These are phyloP conservation scores for Fusarium cicatricum DNA, from an alignment of 2,329 filamentous ascomycete genomes.

Conservation along the genomic window DNA sequence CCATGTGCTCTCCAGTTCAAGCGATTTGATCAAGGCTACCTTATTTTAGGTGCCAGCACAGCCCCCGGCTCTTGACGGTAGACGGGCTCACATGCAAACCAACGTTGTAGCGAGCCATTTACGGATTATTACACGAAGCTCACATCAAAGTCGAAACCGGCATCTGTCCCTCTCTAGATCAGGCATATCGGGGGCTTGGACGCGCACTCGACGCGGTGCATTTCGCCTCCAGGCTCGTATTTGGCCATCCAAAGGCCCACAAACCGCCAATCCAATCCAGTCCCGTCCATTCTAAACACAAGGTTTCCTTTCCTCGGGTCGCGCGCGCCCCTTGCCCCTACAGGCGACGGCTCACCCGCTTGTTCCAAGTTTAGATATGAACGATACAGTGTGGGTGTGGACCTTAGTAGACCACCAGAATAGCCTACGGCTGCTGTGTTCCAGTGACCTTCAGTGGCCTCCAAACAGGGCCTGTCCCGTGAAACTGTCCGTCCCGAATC, in stretches of 20 bases:
- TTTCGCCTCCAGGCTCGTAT: constrained; percentile 27
- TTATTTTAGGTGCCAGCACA: constrained; percentile 1
- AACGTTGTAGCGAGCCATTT: background rate
- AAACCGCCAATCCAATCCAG: constrained; percentile 26
- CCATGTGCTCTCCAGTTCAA: background rate
- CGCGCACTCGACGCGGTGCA: constrained; percentile 22
- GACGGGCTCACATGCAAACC: background rate
- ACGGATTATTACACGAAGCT: background rate
- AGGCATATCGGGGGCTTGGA: constrained; percentile 13
- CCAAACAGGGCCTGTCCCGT: background rate
- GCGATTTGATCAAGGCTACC: too few species aligned
- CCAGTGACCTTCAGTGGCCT: background rate
- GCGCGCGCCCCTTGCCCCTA: constrained; percentile 33
- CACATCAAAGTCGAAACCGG: constrained; percentile 4
- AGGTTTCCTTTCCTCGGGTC: constrained; percentile 27
- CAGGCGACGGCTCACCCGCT: constrained; percentile 30
- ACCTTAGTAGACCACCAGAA: too few species aligned
- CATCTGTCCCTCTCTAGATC: constrained; percentile 8
- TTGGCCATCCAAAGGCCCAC: constrained; percentile 25
- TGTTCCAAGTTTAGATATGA: constrained; percentile 38
- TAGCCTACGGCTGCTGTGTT: background rate
- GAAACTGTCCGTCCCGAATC: background rate
- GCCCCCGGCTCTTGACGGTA: constrained; percentile 4
- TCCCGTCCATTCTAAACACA: constrained; percentile 31
- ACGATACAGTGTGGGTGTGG: constrained; percentile 21